Evolutionary conservation across 345 rosid genomes (phyloP).

Genomic region (Linum usitatissimum): DNA sequence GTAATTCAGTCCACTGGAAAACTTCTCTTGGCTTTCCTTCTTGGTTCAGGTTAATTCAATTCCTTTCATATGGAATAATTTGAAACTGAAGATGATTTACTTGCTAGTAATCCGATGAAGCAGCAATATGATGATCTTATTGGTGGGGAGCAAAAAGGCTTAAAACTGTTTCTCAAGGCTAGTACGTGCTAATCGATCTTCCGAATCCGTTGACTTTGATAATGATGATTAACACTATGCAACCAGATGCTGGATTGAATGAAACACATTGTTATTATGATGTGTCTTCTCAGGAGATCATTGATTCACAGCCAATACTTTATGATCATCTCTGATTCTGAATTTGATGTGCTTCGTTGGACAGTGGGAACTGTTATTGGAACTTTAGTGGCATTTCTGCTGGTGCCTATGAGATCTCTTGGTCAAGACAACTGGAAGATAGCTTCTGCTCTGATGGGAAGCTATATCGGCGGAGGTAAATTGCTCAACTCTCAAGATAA

Average conservation of each 20-base stretch:
- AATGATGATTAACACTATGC: neutral
- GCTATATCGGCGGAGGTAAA: constrained; percentile 51
- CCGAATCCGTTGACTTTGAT: neutral
- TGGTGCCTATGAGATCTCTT: constrained; percentile 84
- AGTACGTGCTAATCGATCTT: neutral
- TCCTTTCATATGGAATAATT: neutral
- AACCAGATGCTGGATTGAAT: neutral
- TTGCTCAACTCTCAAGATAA: neutral
- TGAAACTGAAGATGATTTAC: neutral
- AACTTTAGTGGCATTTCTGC: constrained; percentile 51
- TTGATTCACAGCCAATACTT: neutral
- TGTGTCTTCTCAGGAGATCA: neutral
- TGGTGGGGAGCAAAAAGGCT: neutral
- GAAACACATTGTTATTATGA: neutral
- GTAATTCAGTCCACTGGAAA: constrained; percentile 52
- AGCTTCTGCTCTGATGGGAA: constrained; percentile 88
- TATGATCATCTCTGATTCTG: neutral
- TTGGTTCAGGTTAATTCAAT: constrained; percentile 44
- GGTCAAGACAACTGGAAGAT: constrained; percentile 88
- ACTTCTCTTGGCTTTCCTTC: constrained; percentile 62
- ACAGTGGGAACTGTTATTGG: constrained; percentile 67
- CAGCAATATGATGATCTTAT: constrained; percentile 4
- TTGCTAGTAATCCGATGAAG: neutral
- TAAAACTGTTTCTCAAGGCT: neutral
- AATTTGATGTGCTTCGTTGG: constrained; percentile 9